phyloP scores from a whole-genome alignment of 2,329 filamentous ascomycete genomes.

The Penicillium olsonii region DNA sequence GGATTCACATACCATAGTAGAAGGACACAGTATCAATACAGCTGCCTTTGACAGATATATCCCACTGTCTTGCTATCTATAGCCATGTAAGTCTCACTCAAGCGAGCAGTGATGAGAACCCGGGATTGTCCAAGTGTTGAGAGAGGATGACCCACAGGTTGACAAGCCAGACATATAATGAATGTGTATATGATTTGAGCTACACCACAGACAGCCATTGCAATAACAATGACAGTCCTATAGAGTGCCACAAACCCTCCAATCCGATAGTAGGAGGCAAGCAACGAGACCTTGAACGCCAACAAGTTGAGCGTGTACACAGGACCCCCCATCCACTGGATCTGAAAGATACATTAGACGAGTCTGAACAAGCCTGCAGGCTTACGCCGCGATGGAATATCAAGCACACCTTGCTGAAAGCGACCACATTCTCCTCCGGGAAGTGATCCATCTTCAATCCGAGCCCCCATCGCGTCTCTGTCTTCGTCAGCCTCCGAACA shows the following conservation, averaged over 20 bases:
- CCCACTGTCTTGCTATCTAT: slow-evolving; percentile 47
- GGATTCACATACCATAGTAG: slow-evolving; percentile 43
- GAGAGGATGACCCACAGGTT: slow-evolving; percentile 20
- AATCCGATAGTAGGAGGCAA: slow-evolving; percentile 52
- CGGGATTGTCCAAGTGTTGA: neutral
- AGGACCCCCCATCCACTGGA: slow-evolving; percentile 32
- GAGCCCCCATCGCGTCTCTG: slow-evolving; percentile 32
- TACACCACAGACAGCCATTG: slow-evolving; percentile 38
- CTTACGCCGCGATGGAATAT: neutral
- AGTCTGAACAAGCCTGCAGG: neutral
- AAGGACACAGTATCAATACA: slow-evolving; percentile 47
- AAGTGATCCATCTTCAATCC: slow-evolving; percentile 22
- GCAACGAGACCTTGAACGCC: slow-evolving; percentile 51
- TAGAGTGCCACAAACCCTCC: slow-evolving; percentile 42
- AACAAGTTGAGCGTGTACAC: slow-evolving; percentile 37
- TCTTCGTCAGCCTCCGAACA: neutral
- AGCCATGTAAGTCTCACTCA: slow-evolving; percentile 7
- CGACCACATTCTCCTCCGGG: slow-evolving; percentile 25
- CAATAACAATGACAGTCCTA: slow-evolving; percentile 33
- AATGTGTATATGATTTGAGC: slow-evolving; percentile 43
- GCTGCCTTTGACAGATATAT: slow-evolving; percentile 38
- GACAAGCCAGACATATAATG: slow-evolving; percentile 28
- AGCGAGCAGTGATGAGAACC: no score
- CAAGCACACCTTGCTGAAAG: slow-evolving; percentile 28
- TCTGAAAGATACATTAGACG: slow-evolving; percentile 9